These are phyloP conservation scores for Cymbidium sinense DNA, from an alignment of 106 monocot genomes.

Conservation along the genomic window DNA sequence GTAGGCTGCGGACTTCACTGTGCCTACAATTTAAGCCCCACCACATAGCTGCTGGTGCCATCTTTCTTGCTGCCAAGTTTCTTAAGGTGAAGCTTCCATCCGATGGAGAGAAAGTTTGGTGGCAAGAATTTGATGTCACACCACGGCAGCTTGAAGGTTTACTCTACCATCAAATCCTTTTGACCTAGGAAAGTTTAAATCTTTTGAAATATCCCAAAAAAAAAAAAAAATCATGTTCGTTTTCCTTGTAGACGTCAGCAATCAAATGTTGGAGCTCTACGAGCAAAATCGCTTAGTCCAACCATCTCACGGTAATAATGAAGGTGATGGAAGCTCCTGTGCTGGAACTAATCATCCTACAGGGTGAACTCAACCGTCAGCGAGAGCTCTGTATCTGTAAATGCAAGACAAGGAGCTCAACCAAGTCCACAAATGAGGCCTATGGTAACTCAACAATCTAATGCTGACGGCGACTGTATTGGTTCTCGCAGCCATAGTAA, in stretches of 20 bases:
- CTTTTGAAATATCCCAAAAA: neutral
- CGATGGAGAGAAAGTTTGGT: conserved; percentile 93
- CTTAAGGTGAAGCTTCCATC: conserved; percentile 92
- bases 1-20: conserved; percentile 89
- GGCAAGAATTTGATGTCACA: conserved; percentile 99
- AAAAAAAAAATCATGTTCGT: too few relatives aligned
- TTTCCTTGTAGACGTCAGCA: conserved; percentile 78
- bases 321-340: conserved; percentile 53
- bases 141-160: conserved; percentile 88
- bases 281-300: conserved; percentile 72
- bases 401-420: neutral
- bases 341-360: conserved; percentile 33
- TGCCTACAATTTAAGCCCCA: conserved; percentile 97
- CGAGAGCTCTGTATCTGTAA: neutral
- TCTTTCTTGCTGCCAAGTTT: conserved; percentile 98
- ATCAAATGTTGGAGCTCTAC: conserved; percentile 96
- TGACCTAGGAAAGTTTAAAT: neutral
- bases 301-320: conserved; percentile 51
- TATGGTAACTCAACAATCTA: neutral
- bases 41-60: conserved; percentile 95
- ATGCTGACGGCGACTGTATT: neutral
- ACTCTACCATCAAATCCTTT: neutral
- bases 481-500: neutral
- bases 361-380: conserved; percentile 17
- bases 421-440: neutral